Evolutionary conservation across 2,329 filamentous ascomycete genomes (phyloP).

Genomic region (Aspergillus jensenii): DNA sequence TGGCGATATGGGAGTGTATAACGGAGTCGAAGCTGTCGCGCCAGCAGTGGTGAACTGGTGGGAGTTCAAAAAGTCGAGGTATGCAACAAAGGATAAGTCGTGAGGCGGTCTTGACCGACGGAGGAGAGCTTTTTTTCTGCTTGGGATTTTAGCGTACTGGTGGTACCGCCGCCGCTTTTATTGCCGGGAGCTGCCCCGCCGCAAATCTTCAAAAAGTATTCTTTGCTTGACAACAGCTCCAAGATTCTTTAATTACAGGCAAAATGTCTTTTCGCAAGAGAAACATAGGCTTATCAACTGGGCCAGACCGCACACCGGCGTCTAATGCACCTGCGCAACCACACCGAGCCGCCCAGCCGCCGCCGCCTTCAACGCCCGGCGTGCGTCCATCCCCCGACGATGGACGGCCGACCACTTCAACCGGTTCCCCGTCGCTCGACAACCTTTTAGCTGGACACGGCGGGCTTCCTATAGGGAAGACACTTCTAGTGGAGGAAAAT

Average conservation of each 20-base stretch:
- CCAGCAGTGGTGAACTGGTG: neutral
- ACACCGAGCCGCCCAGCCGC: slow-evolving; percentile 27
- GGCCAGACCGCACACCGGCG: slow-evolving; percentile 33
- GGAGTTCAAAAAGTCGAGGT: slow-evolving; percentile 7
- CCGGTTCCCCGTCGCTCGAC: slow-evolving; percentile 83
- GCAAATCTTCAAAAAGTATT: slow-evolving; percentile 19
- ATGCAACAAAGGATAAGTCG: neutral
- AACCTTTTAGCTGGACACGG: slow-evolving; percentile 81
- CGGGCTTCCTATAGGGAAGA: slow-evolving; percentile 78
- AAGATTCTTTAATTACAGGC: neutral
- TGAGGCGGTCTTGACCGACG: neutral
- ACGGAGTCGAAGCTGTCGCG: neutral
- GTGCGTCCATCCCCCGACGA: slow-evolving; percentile 85
- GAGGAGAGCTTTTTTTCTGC: slow-evolving; percentile 24
- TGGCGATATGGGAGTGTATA: slow-evolving; percentile 40
- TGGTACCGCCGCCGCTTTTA: slow-evolving; percentile 24
- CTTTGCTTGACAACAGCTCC: slow-evolving; percentile 4
- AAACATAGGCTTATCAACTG: slow-evolving; percentile 57
- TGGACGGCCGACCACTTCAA: slow-evolving; percentile 84
- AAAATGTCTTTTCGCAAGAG: slow-evolving; percentile 69
- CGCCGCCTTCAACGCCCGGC: slow-evolving; percentile 45
- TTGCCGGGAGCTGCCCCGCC: slow-evolving; percentile 23
- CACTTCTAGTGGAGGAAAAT: slow-evolving; percentile 78
- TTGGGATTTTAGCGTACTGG: slow-evolving; percentile 19
- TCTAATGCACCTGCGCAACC: slow-evolving; percentile 27